Percentiles rank a stretch among this genome's conserved stretches.
These are phyloP conservation scores for Passiflora organensis DNA, from an alignment of 345 rosid species.

Conservation along the genomic window DNA sequence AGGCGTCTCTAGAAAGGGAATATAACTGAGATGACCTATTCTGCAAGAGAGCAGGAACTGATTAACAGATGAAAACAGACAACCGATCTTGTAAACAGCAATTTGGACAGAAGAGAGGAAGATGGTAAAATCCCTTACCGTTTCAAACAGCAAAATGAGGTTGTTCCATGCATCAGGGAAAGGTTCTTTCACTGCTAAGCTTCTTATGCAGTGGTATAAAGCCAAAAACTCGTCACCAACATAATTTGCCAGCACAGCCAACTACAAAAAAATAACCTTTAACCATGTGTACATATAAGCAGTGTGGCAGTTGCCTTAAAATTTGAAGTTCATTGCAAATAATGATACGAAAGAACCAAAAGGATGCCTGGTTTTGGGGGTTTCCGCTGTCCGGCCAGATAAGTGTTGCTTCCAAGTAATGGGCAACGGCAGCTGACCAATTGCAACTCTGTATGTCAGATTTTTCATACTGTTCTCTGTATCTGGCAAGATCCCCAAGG, in stretches of 20 bases:
- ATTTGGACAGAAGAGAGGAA: constrained; percentile 1
- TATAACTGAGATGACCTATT: constrained; percentile 49
- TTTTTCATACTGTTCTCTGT: constrained; percentile 60
- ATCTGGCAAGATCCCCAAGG: constrained; percentile 90
- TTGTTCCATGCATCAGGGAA: constrained; percentile 87
- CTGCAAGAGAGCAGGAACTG: constrained; percentile 49
- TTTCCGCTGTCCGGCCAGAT: constrained; percentile 86
- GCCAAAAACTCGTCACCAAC: constrained; percentile 88
- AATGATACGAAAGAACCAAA: neutral
- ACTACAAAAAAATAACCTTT: constrained; percentile 31
- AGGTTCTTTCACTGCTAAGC: constrained; percentile 90
- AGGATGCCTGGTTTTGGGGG: constrained; percentile 81
- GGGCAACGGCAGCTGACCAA: constrained; percentile 78
- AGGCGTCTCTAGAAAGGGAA: constrained; percentile 35
- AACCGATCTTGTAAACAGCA: no score
- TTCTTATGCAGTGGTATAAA: constrained; percentile 84
- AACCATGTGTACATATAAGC: neutral
- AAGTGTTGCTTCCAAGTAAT: constrained; percentile 68
- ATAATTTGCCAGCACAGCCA: constrained; percentile 86
- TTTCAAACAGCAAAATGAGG: constrained; percentile 68
- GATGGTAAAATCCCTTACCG: constrained; percentile 40
- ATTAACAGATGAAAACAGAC: constrained; percentile 3
- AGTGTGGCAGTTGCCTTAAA: no score
- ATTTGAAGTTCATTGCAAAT: neutral
- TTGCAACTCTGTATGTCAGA: constrained; percentile 34